Percentiles rank a stretch among this genome's conserved stretches.
These are phyloP conservation scores for Cladorrhinum sp. DNA, from an alignment of 2,329 filamentous ascomycete species.

Conservation along the genomic window DNA sequence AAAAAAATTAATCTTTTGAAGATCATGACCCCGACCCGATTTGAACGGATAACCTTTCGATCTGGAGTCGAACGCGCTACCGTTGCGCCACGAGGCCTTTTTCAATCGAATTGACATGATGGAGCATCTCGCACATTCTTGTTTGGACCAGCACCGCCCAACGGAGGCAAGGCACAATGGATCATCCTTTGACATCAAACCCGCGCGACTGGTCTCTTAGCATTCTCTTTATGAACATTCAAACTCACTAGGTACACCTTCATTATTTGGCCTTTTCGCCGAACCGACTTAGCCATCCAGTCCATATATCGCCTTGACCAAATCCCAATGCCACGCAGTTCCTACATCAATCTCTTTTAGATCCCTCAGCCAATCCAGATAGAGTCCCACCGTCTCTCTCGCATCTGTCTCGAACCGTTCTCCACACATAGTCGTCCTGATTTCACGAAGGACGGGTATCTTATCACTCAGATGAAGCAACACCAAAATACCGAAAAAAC, in stretches of 20 bases:
- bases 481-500: slow-evolving; percentile 56
- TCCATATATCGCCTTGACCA: slow-evolving; percentile 47
- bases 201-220: too few relatives aligned
- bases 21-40: slow-evolving; percentile 11
- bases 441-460: slow-evolving; percentile 47
- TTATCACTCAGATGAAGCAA: slow-evolving; percentile 54
- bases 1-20: not conserved
- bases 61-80: slow-evolving; percentile 16
- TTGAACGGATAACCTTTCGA: slow-evolving; percentile 14
- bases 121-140: not conserved
- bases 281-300: slow-evolving; percentile 31
- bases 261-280: too few relatives aligned
- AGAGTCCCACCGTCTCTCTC: slow-evolving; percentile 48
- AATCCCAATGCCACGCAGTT: slow-evolving; percentile 54
- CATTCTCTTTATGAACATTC: too few relatives aligned
- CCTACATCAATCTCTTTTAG: slow-evolving; percentile 53
- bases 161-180: too few relatives aligned
- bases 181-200: too few relatives aligned
- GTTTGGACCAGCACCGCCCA: not conserved
- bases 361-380: slow-evolving; percentile 59
- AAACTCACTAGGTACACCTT: too few relatives aligned
- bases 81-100: slow-evolving; percentile 11
- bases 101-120: not conserved
- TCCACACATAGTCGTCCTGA: slow-evolving; percentile 48
- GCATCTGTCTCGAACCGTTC: slow-evolving; percentile 49